phyloP scores from a whole-genome alignment of 2,329 filamentous ascomycete species.

The Cladosporium sp. region DNA sequence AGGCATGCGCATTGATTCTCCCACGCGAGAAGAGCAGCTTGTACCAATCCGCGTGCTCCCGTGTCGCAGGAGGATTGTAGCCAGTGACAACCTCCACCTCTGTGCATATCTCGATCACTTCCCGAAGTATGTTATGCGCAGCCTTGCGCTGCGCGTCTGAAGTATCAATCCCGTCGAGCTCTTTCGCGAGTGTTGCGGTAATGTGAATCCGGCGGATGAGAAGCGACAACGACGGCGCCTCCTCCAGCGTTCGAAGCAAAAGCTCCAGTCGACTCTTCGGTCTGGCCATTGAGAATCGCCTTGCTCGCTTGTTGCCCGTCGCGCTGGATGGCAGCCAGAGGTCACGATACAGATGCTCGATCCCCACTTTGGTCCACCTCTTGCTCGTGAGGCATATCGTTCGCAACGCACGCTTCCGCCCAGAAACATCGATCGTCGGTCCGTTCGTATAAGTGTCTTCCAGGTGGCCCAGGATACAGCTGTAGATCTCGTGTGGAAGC shows the following conservation, averaged over 20 bases:
- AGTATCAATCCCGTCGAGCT: conserved; percentile 33
- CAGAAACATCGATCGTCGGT: conserved; percentile 49
- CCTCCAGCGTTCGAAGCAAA: conserved; percentile 55
- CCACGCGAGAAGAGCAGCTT: conserved; percentile 49
- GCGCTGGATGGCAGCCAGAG: conserved; percentile 32
- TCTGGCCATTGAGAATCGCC: conserved; percentile 36
- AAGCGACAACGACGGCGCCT: conserved; percentile 52
- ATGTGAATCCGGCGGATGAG: conserved; percentile 56
- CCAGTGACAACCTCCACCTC: conserved; percentile 57
- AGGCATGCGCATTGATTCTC: conserved; percentile 56
- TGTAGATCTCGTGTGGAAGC: conserved; percentile 56
- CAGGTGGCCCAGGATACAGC: conserved; percentile 55
- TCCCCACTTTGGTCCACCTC: conserved; percentile 56
- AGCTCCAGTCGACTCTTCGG: conserved; percentile 54
- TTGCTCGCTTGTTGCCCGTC: conserved; percentile 37
- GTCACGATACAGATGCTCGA: conserved; percentile 50
- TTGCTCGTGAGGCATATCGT: conserved; percentile 56
- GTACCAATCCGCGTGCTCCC: conserved; percentile 12
- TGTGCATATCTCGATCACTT: conserved; percentile 60
- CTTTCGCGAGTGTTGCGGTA: conserved; percentile 47
- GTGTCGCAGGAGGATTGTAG: conserved; percentile 46
- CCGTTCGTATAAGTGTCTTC: conserved; percentile 44
- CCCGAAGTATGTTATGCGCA: conserved; percentile 55
- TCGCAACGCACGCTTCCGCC: conserved; percentile 56
- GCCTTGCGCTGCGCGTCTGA: conserved; percentile 43